Evolutionary conservation across 148 eudicot species (phyloP).

Genomic region (Chenopodium suecicum): DNA sequence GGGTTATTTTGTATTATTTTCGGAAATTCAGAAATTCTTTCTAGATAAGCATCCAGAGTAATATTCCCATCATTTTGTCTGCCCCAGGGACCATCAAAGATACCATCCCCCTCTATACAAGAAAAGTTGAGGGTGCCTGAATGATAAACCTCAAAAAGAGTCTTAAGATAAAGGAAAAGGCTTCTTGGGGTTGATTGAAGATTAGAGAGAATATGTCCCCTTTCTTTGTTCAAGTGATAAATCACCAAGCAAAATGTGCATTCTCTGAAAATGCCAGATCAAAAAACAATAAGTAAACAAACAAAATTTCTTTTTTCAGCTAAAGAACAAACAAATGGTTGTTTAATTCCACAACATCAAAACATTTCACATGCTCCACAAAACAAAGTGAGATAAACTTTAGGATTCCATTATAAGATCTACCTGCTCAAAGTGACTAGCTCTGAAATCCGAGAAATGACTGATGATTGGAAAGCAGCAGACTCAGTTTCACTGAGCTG

Average conservation of each 20-base stretch:
- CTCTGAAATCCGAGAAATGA: conserved; percentile 67
- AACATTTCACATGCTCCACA: neutral
- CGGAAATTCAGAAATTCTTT: conserved; percentile 55
- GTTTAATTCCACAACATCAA: neutral
- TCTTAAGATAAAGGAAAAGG: conserved; percentile 87
- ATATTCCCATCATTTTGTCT: conserved; percentile 41
- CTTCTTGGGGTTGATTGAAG: conserved; percentile 66
- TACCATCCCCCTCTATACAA: conserved; percentile 37
- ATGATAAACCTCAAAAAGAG: conserved; percentile 78
- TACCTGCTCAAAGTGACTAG: conserved; percentile 74
- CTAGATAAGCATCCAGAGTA: conserved; percentile 49
- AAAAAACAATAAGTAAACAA: conserved; percentile 7
- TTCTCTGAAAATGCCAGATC: conserved; percentile 50
- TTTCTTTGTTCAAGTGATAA: conserved; percentile 56
- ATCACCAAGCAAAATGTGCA: conserved; percentile 62
- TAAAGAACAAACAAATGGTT: conserved; percentile 1
- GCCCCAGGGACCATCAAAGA: conserved; percentile 32
- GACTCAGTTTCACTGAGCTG: conserved; percentile 42
- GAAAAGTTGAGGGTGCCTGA: conserved; percentile 65
- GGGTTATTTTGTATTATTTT: conserved; percentile 58
- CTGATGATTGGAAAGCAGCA: conserved; percentile 58
- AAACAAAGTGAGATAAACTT: neutral
- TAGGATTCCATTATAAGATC: neutral
- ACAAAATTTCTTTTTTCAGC: neutral
- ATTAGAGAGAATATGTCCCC: conserved; percentile 49